Evolutionary conservation across 164 flowering plant genomes (phyloP).

Genomic region (Euptelea pleiosperma): DNA sequence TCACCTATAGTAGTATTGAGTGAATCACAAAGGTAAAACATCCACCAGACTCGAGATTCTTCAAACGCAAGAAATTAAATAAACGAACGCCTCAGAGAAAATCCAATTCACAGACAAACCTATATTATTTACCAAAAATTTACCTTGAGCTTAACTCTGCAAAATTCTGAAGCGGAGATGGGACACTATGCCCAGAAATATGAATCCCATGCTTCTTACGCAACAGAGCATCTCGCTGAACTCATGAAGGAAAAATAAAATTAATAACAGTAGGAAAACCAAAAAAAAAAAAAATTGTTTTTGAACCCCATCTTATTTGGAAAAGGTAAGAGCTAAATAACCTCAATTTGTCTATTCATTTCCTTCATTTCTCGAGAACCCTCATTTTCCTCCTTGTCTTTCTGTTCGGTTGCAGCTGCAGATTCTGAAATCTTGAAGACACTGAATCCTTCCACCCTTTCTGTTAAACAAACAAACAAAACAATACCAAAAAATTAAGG

Average conservation of each 20-base stretch:
- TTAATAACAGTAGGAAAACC: background rate
- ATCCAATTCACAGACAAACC: too few relatives aligned
- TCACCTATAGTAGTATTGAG: too few relatives aligned
- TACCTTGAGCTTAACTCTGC: conserved; percentile 69
- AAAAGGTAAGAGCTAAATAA: conserved; percentile 12
- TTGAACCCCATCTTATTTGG: background rate
- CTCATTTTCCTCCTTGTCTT: conserved; percentile 20
- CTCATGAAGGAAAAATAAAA: background rate
- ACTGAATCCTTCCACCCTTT: conserved; percentile 60
- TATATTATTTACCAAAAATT: too few relatives aligned
- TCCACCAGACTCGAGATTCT: too few relatives aligned
- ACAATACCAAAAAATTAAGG: background rate
- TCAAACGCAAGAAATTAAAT: too few relatives aligned
- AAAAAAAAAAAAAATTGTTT: background rate
- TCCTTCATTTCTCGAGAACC: conserved; percentile 46
- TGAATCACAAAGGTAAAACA: too few relatives aligned
- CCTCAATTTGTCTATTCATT: conserved; percentile 68
- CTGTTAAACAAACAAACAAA: conserved; percentile 25
- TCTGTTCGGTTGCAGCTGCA: conserved; percentile 20
- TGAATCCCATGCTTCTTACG: conserved; percentile 77
- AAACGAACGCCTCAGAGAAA: background rate
- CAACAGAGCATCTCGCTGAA: conserved; percentile 60
- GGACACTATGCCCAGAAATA: conserved; percentile 63
- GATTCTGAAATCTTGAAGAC: conserved; percentile 61
- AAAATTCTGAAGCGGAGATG: conserved; percentile 71